A percentile compares a stretch with the other conserved stretches of the same genome.
These are phyloP conservation scores for Rutstroemia sp. DNA, from an alignment of 2,329 filamentous ascomycete genomes.

Conservation along the genomic window DNA sequence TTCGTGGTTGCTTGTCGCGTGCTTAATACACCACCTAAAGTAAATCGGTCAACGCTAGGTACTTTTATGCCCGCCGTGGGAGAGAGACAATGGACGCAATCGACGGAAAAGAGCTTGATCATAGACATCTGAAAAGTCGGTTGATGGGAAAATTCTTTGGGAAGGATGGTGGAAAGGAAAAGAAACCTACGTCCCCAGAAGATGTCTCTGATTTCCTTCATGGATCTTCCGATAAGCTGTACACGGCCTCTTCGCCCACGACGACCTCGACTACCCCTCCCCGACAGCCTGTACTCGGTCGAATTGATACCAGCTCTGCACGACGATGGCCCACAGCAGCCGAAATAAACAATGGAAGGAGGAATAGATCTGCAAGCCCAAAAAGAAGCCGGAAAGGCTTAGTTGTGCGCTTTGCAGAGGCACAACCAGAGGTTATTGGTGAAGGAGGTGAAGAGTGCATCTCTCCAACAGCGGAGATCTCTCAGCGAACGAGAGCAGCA, in stretches of 20 bases:
- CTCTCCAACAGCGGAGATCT: conserved; percentile 52
- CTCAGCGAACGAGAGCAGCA: conserved; percentile 36
- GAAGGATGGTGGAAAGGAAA: conserved; percentile 26
- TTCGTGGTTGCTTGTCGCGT: neutral
- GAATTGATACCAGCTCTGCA: conserved; percentile 41
- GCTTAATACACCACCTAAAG: neutral
- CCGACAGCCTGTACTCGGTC: conserved; percentile 13
- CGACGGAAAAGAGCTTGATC: conserved; percentile 21
- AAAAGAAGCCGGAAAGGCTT: conserved; percentile 56
- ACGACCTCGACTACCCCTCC: conserved; percentile 36
- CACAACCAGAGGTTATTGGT: conserved; percentile 74
- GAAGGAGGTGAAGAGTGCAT: conserved; percentile 80
- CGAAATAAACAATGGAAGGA: conserved; percentile 30
- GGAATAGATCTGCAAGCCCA: conserved; percentile 27
- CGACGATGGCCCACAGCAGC: conserved; percentile 43
- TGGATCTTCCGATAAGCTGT: conserved; percentile 46
- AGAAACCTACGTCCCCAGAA: conserved; percentile 29
- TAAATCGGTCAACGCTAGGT: too few species aligned
- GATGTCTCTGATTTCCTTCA: conserved; percentile 54
- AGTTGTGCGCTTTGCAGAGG: conserved; percentile 65
- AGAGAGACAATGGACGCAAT: conserved; percentile 1
- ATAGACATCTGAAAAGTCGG: conserved; percentile 31
- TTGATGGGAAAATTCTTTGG: conserved; percentile 47
- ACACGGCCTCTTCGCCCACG: conserved; percentile 29
- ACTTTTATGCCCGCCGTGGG: neutral